phyloP scores from a whole-genome alignment of 2,329 filamentous ascomycete species.

The Thyridium curvatum region DNA sequence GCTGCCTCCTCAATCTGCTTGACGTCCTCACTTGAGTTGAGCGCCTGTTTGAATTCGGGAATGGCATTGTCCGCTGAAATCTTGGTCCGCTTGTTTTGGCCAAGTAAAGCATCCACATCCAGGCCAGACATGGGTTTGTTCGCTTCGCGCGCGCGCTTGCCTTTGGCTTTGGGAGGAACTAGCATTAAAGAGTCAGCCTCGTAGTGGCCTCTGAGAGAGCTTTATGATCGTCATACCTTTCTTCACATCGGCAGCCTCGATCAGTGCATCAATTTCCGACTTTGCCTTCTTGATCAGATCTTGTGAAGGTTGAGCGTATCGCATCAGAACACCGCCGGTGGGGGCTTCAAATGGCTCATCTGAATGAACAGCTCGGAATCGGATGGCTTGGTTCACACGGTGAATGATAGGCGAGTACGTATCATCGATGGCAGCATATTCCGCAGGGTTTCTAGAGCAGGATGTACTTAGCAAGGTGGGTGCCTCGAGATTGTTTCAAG shows the following conservation, averaged over 20 bases:
- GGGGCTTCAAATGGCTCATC: constrained; percentile 55
- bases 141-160: constrained; percentile 61
- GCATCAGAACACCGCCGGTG: constrained; percentile 55
- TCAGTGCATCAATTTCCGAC: constrained; percentile 55
- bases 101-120: constrained; percentile 77
- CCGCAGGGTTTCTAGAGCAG: constrained; percentile 34
- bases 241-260: constrained; percentile 71
- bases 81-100: constrained; percentile 29
- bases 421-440: constrained; percentile 75
- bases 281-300: constrained; percentile 55
- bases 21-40: constrained; percentile 55
- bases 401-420: constrained; percentile 83
- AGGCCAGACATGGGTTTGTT: constrained; percentile 81
- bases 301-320: constrained; percentile 66
- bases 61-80: constrained; percentile 67
- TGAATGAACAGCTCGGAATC: constrained; percentile 72
- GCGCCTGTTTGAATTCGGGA: constrained; percentile 81
- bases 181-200: neutral
- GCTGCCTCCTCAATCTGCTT: constrained; percentile 59
- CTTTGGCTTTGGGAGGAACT: constrained; percentile 76
- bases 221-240: constrained; percentile 47
- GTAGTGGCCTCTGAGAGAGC: too few species aligned
- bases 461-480: neutral
- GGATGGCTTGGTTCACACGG: constrained; percentile 79
- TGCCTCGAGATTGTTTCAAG: too few species aligned